Evolutionary conservation across 75 land plant species (phyloP).

Genomic region (Cryptomeria japonica): DNA sequence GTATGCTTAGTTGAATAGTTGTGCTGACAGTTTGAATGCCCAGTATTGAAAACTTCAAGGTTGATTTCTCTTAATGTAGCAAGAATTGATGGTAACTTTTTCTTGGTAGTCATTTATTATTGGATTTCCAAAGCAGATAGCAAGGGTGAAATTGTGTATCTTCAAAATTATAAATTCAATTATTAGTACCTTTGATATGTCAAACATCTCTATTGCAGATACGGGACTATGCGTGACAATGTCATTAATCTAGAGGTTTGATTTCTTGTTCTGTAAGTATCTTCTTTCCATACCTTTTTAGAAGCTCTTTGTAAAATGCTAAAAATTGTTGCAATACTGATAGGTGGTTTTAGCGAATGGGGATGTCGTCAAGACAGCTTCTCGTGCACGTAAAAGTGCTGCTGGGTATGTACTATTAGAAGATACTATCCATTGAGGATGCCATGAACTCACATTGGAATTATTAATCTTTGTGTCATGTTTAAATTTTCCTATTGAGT

Average conservation of each 20-base stretch:
- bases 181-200: not conserved
- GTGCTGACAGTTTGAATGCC: not conserved
- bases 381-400: constrained; percentile 98
- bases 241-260: constrained; percentile 88
- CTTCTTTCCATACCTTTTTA: not conserved
- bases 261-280: not conserved
- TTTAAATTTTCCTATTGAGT: not conserved
- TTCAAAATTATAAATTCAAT: not conserved
- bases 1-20: not conserved
- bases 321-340: not conserved
- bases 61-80: not conserved
- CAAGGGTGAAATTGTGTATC: not conserved
- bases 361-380: constrained; percentile 87
- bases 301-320: not conserved
- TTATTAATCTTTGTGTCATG: not conserved
- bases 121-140: not conserved
- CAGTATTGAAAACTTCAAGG: not conserved
- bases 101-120: not conserved
- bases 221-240: constrained; percentile 99
- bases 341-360: constrained; percentile 97
- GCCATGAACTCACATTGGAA: not conserved
- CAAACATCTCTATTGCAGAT: constrained; percentile 50
- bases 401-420: constrained; percentile 71
- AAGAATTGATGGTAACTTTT: not conserved
- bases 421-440: not conserved